These are phyloP conservation scores for Apiospora koreana DNA, from an alignment of 2,329 filamentous ascomycete species.

Conservation along the genomic window DNA sequence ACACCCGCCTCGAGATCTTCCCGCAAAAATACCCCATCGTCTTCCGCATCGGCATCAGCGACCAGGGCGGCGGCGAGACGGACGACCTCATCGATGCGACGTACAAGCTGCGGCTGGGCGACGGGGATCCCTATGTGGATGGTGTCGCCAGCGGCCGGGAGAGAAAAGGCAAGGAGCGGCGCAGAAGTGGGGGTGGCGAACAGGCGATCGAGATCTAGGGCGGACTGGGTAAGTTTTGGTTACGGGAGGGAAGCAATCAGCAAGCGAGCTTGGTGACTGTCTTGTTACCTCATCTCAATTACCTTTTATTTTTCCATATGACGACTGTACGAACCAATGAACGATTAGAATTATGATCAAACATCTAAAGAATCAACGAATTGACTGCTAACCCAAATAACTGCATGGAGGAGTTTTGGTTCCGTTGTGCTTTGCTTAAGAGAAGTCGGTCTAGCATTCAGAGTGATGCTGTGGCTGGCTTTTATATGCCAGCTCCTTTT, in stretches of 20 bases:
- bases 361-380: neutral
- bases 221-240: neutral
- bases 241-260: neutral
- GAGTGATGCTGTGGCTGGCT: neutral
- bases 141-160: neutral
- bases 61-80: neutral
- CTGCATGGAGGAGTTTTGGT: too few relatives aligned
- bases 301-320: neutral
- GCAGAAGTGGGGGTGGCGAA: neutral
- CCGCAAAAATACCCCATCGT: constrained; percentile 3
- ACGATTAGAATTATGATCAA: neutral
- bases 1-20: neutral
- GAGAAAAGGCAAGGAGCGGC: neutral
- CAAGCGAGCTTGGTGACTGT: too few relatives aligned
- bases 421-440: too few relatives aligned
- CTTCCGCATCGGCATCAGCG: neutral
- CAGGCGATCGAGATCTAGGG: neutral
- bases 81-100: neutral
- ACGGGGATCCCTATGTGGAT: neutral
- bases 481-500: too few relatives aligned
- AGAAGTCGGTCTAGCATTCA: too few relatives aligned
- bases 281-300: neutral
- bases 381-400: neutral
- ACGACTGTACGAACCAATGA: neutral
- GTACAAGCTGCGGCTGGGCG: neutral